Base-by-base conservation (phyloP, 805 yeast genomes). In the Yamadazyma philogaea region DNA sequence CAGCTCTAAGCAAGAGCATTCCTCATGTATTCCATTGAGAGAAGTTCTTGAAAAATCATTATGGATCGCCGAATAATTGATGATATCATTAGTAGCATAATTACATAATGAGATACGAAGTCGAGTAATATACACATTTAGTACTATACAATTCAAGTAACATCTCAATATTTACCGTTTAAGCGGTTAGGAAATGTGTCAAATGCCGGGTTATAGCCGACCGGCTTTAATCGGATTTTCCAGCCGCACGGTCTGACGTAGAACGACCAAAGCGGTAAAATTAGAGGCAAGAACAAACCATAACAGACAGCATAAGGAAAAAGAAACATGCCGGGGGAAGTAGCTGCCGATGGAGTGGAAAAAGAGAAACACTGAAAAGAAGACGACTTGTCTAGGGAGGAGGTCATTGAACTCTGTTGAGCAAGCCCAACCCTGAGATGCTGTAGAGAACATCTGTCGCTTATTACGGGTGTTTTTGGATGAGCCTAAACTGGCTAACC, bases 21-120 rank as follows among this genome's bases (percentile, higher is more conserved):
- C 33, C 33, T 30, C 33, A 30, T 30, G 33, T 10, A 15, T 15
- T 15, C n/a, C 33, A 30, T 30, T 30, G 33, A 30, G 33, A 30
- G 33, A 30, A 30, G 18, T 16, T 30, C n/a, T 24, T 24, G 10
- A 11, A 11, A 24, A 24, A 24, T 7, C 28, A 24, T 24, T 24
- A 7, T 7, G 12, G 33, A 30, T 15, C 18, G 7, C 33, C 18
- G 33, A 30, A 16, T 16, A 30, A 30, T 30, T 30, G 33, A 30
- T 30, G 33, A 30, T 11, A 24, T 24, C 28, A 24, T 24, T 24
- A 24, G 28, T 24, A 7, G 28, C 28, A 5, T 7, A n/a, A 24
- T 24, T 7, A 24, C 4, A 24, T 24, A 24, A 24, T 24, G 28
- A 24, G 28, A 24, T 24, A 24, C 28, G 28, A 24, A n/a, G n/a